phyloP scores from a whole-genome alignment of 2,329 filamentous ascomycete genomes.

The Hymenoscyphus albidus region DNA sequence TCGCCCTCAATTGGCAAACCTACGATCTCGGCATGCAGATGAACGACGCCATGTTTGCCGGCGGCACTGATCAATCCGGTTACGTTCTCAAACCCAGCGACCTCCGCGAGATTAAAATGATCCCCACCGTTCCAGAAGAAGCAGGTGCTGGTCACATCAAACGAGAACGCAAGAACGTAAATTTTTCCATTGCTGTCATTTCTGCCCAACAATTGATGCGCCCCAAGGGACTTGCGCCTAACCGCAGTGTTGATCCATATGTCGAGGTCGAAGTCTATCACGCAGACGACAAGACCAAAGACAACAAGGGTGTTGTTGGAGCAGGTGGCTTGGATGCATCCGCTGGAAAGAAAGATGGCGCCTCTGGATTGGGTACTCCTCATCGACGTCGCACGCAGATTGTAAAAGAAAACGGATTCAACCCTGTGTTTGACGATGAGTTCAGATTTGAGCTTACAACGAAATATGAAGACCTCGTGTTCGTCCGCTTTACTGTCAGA shows the following conservation, averaged over 20 bases:
- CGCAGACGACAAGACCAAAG: constrained; percentile 89
- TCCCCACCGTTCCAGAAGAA: constrained; percentile 48
- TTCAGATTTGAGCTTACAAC: constrained; percentile 82
- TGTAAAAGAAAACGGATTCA: constrained; percentile 85
- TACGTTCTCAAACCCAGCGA: constrained; percentile 92
- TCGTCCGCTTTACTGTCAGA: constrained; percentile 89
- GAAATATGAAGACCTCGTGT: constrained; percentile 91
- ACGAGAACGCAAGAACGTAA: constrained; percentile 75
- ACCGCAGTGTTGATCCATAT: constrained; percentile 82
- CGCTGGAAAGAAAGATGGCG: constrained; percentile 50
- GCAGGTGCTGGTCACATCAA: constrained; percentile 55
- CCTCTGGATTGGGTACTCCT: constrained; percentile 66
- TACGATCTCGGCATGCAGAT: constrained; percentile 94
- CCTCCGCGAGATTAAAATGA: constrained; percentile 67
- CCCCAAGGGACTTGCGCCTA: constrained; percentile 63
- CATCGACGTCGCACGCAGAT: constrained; percentile 77
- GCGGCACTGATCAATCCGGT: constrained; percentile 78
- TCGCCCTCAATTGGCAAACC: constrained; percentile 96
- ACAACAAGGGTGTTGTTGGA: constrained; percentile 67
- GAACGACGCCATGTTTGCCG: constrained; percentile 96
- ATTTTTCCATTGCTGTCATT: constrained; percentile 82
- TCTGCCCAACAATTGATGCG: constrained; percentile 94
- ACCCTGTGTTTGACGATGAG: constrained; percentile 78
- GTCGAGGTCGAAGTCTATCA: constrained; percentile 93
- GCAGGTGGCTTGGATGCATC: constrained; percentile 64